phyloP scores from a whole-genome alignment of 169 alveolate genomes.

The Eimeria nieschulzi region DNA sequence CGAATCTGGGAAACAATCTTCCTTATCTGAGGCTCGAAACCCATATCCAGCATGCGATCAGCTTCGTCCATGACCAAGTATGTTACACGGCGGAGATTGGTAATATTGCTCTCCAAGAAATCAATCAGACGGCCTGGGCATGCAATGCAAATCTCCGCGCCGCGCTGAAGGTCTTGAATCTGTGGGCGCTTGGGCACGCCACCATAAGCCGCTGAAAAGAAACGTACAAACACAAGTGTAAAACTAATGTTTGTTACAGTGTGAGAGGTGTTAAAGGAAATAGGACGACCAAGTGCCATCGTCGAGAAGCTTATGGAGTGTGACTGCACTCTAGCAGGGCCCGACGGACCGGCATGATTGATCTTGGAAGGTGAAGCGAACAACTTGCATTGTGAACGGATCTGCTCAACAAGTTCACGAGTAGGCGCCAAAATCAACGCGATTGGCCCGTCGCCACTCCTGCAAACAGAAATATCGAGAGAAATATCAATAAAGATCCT shows the following conservation, averaged over 20 bases:
- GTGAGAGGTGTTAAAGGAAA: too few species aligned
- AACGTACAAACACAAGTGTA: too few species aligned
- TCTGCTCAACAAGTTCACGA: conserved; percentile 98
- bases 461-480: not conserved
- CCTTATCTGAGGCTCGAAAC: conserved; percentile 98
- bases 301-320: not conserved
- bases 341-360: conserved; percentile 1
- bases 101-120: conserved; percentile 91
- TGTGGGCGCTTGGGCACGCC: conserved; percentile 95
- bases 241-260: too few species aligned
- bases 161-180: conserved; percentile 88
- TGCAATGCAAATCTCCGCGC: conserved; percentile 97
- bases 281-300: not conserved
- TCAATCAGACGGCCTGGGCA: conserved; percentile 97
- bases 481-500: not conserved
- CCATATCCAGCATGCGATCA: conserved; percentile 99
- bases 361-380: conserved; percentile 37
- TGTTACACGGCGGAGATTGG: conserved; percentile 96
- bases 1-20: conserved; percentile 93
- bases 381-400: conserved; percentile 79
- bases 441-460: conserved; percentile 97
- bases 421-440: conserved; percentile 99
- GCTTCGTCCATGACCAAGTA: conserved; percentile 99
- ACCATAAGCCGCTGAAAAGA: conserved; percentile 92
- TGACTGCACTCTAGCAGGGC: not conserved